A percentile compares a stretch with the other conserved stretches of the same genome.
Evolutionary conservation across 1,139 yeast species (phyloP).

Genomic region (Diutina rugosa): DNA sequence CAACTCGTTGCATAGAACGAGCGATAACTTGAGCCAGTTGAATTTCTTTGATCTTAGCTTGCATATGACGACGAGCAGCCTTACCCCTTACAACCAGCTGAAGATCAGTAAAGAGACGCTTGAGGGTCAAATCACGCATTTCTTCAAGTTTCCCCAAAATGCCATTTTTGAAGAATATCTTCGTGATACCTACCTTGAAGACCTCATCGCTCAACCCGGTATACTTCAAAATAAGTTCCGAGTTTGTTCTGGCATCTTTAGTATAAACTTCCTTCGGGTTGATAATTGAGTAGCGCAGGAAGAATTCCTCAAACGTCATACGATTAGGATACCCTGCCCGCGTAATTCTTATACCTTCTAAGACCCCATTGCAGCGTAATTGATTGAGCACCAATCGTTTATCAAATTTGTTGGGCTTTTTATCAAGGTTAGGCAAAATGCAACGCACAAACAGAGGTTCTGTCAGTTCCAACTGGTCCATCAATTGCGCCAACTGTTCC

Average conservation of each 20-base stretch:
- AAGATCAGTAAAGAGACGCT: conserved; percentile 41
- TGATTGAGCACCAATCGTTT: conserved; percentile 75
- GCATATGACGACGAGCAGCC: conserved; percentile 39
- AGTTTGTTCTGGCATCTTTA: conserved; percentile 43
- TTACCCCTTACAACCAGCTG: conserved; percentile 64
- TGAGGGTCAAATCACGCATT: conserved; percentile 54
- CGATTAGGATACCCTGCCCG: conserved; percentile 96
- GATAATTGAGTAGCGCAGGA: conserved; percentile 58
- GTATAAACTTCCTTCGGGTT: conserved; percentile 34
- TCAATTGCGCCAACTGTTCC: conserved; percentile 62
- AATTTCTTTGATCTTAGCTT: conserved; percentile 39
- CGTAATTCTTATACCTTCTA: conserved; percentile 95
- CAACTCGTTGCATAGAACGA: conserved; percentile 44
- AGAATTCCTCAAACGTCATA: conserved; percentile 71
- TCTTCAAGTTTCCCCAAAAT: conserved; percentile 80
- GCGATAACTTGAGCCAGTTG: conserved; percentile 66
- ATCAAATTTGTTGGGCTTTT: conserved; percentile 61
- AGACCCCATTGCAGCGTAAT: conserved; percentile 90
- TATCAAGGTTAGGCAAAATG: conserved; percentile 76
- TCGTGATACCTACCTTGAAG: conserved; percentile 73
- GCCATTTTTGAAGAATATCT: conserved; percentile 89
- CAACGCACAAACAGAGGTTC: conserved; percentile 97
- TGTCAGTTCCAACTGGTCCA: conserved; percentile 65
- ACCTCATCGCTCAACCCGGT: conserved; percentile 49
- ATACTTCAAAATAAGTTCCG: conserved; percentile 52